Base-by-base conservation (phyloP, 1,139 yeast genomes). In the Ogataea hybrid region DNA sequence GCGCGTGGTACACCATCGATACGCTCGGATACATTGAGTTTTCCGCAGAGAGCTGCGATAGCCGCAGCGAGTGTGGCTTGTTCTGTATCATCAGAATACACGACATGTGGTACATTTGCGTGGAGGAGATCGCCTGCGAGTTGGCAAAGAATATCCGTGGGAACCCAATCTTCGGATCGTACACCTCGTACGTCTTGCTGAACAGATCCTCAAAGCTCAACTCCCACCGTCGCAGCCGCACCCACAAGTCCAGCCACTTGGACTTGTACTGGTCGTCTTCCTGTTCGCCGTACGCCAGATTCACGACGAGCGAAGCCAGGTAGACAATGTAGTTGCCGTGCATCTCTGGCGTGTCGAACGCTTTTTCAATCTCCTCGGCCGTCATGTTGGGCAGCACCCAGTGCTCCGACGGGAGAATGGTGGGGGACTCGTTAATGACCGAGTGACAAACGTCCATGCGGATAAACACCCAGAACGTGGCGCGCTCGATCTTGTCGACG, bases 41-140 rank as follows among this genome's bases (percentile, higher is more conserved):
- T 3, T 39, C 43, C 3, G 33, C 22, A 4, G 47, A 16, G 2
- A 48, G 25, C 3, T 38, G 28, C 5, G 50, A 34, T 4, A 47
- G 29, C 16, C 40, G 42, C 9, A 51, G 23, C 1, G 44, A 33
- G 18, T 52, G 43, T 12, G 74, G 74, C 45, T 67, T 68, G 37
- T 68, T 66, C 33, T 67, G 71, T 33, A 63, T 56, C 53, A 69
- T 42, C 10, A 69, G 42, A 15, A 69, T 69, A 34, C 65, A 59
- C 1, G 69, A 64, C 69, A 65, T 68, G 44, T 69, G 73, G 42
- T 61, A 69, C 50, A 69, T 46, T 43, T 69, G 73, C 42, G 65
- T 67, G 4, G 70, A 61, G 2, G 69, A 64, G 12, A 68, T 64
- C 0, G 71, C 68, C 2, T 70, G 69, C 1, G 69, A 65, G 48